Percentiles rank a stretch among this genome's conserved stretches.
Conservation (phyloP, 1,139 yeast species). For the Saccharomycopsis hybrid region DNA sequence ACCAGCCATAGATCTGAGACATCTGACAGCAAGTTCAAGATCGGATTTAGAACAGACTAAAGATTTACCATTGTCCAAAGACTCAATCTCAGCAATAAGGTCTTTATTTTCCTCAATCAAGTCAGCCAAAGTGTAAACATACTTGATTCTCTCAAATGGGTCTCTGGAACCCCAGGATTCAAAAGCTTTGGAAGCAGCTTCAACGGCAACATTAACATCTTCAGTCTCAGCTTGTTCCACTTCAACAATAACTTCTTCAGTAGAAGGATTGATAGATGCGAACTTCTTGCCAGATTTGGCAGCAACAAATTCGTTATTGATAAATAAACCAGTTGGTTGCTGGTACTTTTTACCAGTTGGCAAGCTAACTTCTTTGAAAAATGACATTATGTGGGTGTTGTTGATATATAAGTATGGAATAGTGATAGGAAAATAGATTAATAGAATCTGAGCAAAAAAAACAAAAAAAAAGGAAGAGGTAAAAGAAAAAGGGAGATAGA, state of each 20-base stretch:
- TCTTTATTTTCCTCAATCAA: constrained; percentile 50
- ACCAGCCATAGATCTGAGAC: constrained; percentile 62
- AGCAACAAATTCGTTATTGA: constrained; percentile 37
- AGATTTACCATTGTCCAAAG: constrained; percentile 74
- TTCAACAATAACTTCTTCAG: constrained; percentile 38
- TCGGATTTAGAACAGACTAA: constrained; percentile 45
- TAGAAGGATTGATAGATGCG: constrained; percentile 38
- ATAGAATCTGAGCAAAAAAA: too few species aligned
- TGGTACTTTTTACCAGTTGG: constrained; percentile 46
- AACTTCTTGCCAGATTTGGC: constrained; percentile 35
- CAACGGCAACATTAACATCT: constrained; percentile 39
- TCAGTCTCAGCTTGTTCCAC: constrained; percentile 38
- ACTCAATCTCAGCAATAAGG: constrained; percentile 52
- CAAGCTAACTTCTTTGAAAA: constrained; percentile 31
- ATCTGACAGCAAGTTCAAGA: constrained; percentile 47
- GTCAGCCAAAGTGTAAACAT: constrained; percentile 51
- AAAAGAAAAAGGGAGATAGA: too few species aligned
- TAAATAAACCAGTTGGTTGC: constrained; percentile 46
- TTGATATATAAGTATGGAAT: too few species aligned
- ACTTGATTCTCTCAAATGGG: constrained; percentile 42
- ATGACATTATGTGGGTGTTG: too few species aligned
- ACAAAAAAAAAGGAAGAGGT: too few species aligned
- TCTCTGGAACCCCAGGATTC: constrained; percentile 35
- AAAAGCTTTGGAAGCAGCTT: constrained; percentile 37
- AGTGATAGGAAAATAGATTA: too few species aligned